A percentile compares a stretch with the other conserved stretches of the same genome.
Conservation (phyloP, 2,329 filamentous ascomycete genomes). For the Aureobasidium sp. region DNA sequence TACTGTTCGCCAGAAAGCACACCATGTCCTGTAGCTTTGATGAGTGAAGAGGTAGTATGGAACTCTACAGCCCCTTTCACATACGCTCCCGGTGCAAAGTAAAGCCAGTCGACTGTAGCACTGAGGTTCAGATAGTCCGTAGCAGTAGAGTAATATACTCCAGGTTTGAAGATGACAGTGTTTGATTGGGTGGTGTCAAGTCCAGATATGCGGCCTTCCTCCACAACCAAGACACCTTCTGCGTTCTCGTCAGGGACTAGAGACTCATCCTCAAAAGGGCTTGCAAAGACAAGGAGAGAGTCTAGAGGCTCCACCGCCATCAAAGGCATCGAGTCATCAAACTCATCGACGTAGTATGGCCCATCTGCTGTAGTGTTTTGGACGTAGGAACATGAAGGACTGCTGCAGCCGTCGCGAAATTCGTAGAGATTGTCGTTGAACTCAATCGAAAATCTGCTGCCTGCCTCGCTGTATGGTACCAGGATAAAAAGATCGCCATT, state of each 20-base stretch:
- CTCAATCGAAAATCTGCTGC: constrained; percentile 2
- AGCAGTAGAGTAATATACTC: not conserved
- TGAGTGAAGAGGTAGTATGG: not conserved
- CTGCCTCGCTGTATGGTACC: not conserved
- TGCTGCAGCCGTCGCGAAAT: constrained; percentile 1
- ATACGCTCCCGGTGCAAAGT: constrained; percentile 8
- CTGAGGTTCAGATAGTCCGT: constrained; percentile 3
- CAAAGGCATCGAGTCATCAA: not conserved
- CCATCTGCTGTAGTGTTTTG: not conserved
- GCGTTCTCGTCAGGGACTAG: not conserved
- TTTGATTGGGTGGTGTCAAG: not conserved
- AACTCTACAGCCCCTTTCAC: constrained; percentile 5
- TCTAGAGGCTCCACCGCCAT: not conserved
- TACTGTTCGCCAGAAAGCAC: not conserved
- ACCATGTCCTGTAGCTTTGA: constrained; percentile 4
- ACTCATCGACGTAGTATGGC: not conserved
- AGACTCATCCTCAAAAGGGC: not conserved
- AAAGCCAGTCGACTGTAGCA: not conserved
- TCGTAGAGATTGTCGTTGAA: constrained; percentile 5
- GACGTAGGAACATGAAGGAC: not conserved
- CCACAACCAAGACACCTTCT: not conserved
- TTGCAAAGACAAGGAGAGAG: not conserved
- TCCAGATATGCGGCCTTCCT: constrained; percentile 2
- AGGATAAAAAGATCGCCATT: constrained; percentile 2
- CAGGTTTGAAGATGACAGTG: not conserved